These are phyloP conservation scores for Melaleuca alternifolia DNA, from an alignment of 345 rosid species.

Conservation along the genomic window DNA sequence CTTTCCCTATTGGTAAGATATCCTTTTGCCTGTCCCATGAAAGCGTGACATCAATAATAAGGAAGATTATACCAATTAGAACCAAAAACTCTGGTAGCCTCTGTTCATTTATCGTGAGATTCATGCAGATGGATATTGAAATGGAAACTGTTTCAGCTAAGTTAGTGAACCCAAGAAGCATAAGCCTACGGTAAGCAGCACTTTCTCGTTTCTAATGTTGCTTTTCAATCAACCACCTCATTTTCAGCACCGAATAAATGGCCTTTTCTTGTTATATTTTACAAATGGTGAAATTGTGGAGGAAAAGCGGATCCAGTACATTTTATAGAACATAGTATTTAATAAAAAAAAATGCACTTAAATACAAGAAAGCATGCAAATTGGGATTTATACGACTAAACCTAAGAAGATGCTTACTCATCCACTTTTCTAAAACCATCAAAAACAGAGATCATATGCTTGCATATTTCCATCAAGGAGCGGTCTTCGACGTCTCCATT, in stretches of 20 bases:
- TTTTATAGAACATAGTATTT: not conserved
- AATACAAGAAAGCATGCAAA: not conserved
- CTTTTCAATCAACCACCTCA: not conserved
- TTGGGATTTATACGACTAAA: not conserved
- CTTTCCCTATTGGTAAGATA: slow-evolving; percentile 56
- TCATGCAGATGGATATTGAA: not conserved
- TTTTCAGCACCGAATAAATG: not conserved
- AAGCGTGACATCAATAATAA: not conserved
- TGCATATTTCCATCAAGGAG: slow-evolving; percentile 47
- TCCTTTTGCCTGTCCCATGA: slow-evolving; percentile 42
- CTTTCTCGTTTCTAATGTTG: not conserved
- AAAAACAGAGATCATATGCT: slow-evolving; percentile 46
- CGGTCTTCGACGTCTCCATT: slow-evolving; percentile 10
- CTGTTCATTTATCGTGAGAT: not conserved
- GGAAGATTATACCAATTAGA: not conserved
- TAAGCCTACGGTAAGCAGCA: not conserved
- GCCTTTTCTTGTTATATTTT: not conserved
- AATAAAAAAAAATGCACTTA: not conserved
- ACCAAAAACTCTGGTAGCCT: not conserved
- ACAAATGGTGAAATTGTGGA: not conserved
- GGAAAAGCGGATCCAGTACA: not conserved
- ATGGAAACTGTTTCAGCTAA: not conserved
- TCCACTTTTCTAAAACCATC: slow-evolving; percentile 29
- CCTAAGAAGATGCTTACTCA: slow-evolving; percentile 29
- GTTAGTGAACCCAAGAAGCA: not conserved